Conservation (phyloP, 129 eudicot species). For the Flaveria trinervia region DNA sequence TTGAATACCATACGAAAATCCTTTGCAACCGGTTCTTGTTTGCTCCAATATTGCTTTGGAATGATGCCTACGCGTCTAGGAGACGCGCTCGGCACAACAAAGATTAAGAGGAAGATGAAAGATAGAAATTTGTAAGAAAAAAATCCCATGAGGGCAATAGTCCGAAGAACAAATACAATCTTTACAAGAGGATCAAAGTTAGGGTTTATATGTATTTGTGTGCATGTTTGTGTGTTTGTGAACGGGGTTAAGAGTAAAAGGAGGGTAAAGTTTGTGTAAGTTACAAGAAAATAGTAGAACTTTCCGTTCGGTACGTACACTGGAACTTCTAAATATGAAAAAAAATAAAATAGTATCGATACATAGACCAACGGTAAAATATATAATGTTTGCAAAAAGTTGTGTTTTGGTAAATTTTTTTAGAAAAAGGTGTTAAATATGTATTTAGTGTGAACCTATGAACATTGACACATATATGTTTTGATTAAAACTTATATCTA, state of each 20-base stretch:
- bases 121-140: neutral
- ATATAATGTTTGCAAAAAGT: too few relatives aligned
- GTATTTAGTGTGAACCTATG: too few relatives aligned
- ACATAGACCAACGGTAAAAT: too few relatives aligned
- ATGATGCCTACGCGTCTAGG: neutral
- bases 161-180: neutral
- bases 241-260: neutral
- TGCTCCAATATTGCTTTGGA: constrained; percentile 9
- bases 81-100: neutral
- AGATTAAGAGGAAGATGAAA: constrained; percentile 6
- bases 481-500: too few relatives aligned
- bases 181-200: neutral
- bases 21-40: neutral
- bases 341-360: too few relatives aligned
- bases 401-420: too few relatives aligned
- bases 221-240: constrained; percentile 1
- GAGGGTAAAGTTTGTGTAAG: constrained; percentile 21
- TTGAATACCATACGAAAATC: constrained; percentile 5
- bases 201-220: constrained; percentile 9
- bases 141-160: constrained; percentile 20
- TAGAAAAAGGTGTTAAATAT: too few relatives aligned
- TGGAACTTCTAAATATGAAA: too few relatives aligned
- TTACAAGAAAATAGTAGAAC: constrained; percentile 20
- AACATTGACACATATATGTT: too few relatives aligned
- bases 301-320: neutral